phyloP scores from a whole-genome alignment of 805 yeast species.

The Komagataella pseudopastoris region DNA sequence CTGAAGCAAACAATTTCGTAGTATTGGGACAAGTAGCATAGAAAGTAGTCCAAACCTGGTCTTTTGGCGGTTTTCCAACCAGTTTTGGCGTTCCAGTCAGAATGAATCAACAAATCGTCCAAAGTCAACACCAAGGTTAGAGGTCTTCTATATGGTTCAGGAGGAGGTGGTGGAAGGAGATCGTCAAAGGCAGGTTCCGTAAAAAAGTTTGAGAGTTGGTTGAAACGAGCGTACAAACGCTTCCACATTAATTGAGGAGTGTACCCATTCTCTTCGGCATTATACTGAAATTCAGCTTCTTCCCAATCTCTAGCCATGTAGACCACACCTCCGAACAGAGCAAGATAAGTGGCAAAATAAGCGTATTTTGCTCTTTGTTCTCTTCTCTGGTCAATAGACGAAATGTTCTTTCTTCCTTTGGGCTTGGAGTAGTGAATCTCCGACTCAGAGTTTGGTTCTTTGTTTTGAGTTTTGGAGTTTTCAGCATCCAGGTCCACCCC shows the following conservation, averaged over 20 bases:
- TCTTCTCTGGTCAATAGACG: constrained; percentile 69
- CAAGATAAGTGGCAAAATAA: constrained; percentile 39
- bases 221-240: constrained; percentile 59
- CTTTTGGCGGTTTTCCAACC: constrained; percentile 99
- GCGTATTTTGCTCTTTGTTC: constrained; percentile 56
- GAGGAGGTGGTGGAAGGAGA: constrained; percentile 82
- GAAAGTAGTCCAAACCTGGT: constrained; percentile 94
- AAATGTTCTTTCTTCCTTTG: constrained; percentile 41
- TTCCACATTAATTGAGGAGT: constrained; percentile 49
- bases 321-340: constrained; percentile 34
- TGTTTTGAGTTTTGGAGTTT: constrained; percentile 3
- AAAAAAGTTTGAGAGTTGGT: constrained; percentile 68
- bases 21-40: constrained; percentile 88
- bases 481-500: constrained; percentile 51
- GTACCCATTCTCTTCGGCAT: constrained; percentile 52
- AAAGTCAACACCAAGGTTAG: constrained; percentile 77
- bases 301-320: constrained; percentile 84
- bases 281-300: constrained; percentile 35
- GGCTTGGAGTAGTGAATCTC: constrained; percentile 11
- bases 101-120: constrained; percentile 83
- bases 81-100: constrained; percentile 79
- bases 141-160: constrained; percentile 87
- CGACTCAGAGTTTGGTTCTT: constrained; percentile 6
- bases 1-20: constrained; percentile 91
- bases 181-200: constrained; percentile 91